These are phyloP conservation scores for Boletellus sp. DNA, from an alignment of 768 basidiomycete species.

Conservation along the genomic window DNA sequence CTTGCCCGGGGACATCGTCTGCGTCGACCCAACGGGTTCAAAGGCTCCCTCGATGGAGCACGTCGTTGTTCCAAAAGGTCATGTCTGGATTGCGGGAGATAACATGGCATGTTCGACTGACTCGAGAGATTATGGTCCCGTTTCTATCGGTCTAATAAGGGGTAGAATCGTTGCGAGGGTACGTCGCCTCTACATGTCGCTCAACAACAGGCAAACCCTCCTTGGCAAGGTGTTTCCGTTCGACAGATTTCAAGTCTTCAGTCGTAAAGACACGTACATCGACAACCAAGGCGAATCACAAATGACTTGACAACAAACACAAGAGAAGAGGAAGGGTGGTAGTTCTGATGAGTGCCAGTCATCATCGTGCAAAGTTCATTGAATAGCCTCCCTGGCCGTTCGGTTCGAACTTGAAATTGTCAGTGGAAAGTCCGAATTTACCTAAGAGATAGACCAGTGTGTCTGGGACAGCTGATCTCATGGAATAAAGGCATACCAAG, in stretches of 20 bases:
- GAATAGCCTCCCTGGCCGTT: slow-evolving; percentile 96
- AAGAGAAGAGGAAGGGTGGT: neutral
- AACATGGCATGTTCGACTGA: slow-evolving; percentile 81
- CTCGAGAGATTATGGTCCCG: slow-evolving; percentile 90
- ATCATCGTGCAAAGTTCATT: slow-evolving; percentile 72
- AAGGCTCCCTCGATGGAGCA: slow-evolving; percentile 66
- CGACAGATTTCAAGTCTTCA: slow-evolving; percentile 26
- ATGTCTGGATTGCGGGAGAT: slow-evolving; percentile 90
- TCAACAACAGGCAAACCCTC: slow-evolving; percentile 1
- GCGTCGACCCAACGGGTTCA: slow-evolving; percentile 79
- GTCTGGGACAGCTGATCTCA: neutral
- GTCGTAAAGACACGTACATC: slow-evolving; percentile 18
- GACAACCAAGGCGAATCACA: slow-evolving; percentile 6
- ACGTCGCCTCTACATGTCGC: slow-evolving; percentile 13
- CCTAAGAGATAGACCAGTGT: slow-evolving; percentile 40
- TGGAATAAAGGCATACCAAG: slow-evolving; percentile 51
- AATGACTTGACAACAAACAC: neutral
- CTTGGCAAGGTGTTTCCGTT: slow-evolving; percentile 30
- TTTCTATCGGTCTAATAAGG: slow-evolving; percentile 75
- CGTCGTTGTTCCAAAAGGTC: slow-evolving; percentile 75
- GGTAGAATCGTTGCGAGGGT: slow-evolving; percentile 68
- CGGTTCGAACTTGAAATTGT: slow-evolving; percentile 95
- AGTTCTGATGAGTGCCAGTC: neutral
- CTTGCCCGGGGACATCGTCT: slow-evolving; percentile 83
- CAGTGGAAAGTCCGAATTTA: slow-evolving; percentile 89